Percentiles rank a stretch among this genome's conserved stretches.
phyloP scores from a whole-genome alignment of 2,329 filamentous ascomycete genomes.

The Plectosphaerella cucumerina region DNA sequence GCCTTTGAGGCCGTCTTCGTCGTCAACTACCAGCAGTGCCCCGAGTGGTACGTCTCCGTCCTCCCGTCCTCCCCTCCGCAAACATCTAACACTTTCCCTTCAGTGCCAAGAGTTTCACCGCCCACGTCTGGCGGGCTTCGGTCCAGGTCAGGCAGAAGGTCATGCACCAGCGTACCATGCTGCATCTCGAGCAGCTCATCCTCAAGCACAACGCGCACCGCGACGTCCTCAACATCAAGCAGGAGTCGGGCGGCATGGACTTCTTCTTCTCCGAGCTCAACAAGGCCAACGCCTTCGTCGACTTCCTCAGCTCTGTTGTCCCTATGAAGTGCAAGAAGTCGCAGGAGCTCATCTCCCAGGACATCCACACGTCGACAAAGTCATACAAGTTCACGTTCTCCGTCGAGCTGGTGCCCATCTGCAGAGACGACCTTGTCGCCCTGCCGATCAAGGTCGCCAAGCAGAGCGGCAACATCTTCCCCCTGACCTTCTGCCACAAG shows the following conservation, averaged over 20 bases:
- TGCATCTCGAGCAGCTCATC: constrained; percentile 85
- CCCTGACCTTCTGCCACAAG: constrained; percentile 74
- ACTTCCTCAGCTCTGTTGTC: constrained; percentile 80
- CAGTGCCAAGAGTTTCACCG: constrained; percentile 47
- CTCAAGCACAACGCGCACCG: constrained; percentile 88
- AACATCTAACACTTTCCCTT: constrained; percentile 50
- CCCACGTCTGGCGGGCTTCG: constrained; percentile 89
- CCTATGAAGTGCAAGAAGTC: constrained; percentile 78
- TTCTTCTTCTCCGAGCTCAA: constrained; percentile 92
- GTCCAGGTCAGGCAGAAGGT: constrained; percentile 98
- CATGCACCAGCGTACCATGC: constrained; percentile 76
- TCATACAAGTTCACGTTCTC: constrained; percentile 95
- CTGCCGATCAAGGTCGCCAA: constrained; percentile 87
- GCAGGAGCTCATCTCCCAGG: constrained; percentile 43
- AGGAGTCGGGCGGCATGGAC: constrained; percentile 91
- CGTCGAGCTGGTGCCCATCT: constrained; percentile 85
- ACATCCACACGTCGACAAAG: constrained; percentile 84
- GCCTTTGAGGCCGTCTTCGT: constrained; percentile 93
- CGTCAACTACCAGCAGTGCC: constrained; percentile 87
- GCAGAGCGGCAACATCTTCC: constrained; percentile 81
- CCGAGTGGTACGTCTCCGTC: constrained; percentile 57
- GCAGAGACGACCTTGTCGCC: constrained; percentile 95
- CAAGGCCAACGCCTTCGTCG: constrained; percentile 86
- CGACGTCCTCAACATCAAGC: constrained; percentile 97
- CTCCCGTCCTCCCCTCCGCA: not conserved